Conservation (phyloP, 116 monocot genomes). For the Zostera marina region DNA sequence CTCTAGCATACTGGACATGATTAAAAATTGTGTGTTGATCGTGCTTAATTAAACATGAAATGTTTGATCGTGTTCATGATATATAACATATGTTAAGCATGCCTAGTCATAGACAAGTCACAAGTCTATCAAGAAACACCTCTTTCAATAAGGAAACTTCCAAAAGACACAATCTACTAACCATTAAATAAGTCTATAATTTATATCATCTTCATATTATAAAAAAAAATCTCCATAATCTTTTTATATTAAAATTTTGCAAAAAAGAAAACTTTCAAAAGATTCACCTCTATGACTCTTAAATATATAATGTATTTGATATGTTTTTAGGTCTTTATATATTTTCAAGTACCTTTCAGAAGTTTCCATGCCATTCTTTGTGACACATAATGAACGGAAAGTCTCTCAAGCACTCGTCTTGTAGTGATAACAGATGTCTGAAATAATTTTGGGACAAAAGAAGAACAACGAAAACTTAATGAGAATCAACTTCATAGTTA, state of each 20-base stretch:
- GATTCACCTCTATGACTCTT: not conserved
- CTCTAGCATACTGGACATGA: no score
- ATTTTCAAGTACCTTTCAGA: constrained; percentile 60
- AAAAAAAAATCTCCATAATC: no score
- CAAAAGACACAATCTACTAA: no score
- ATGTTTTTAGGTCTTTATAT: not conserved
- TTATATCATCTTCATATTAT: no score
- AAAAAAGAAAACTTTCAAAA: not conserved
- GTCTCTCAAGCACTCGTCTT: constrained; percentile 67
- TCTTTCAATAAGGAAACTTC: no score
- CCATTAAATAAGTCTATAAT: no score
- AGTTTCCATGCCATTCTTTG: constrained; percentile 97
- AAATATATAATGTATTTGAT: not conserved
- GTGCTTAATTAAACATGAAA: not conserved
- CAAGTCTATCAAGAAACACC: no score
- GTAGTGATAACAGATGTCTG: constrained; percentile 73
- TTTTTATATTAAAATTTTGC: no score
- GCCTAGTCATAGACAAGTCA: not conserved
- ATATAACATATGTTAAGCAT: not conserved
- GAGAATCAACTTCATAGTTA: not conserved
- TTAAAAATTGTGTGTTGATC: no score
- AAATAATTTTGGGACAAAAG: constrained; percentile 3
- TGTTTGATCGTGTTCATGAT: not conserved
- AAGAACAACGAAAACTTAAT: not conserved
- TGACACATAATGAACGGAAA: constrained; percentile 68